Conservation (phyloP, 2,329 filamentous ascomycete species). For the Colletotrichum destructivum region DNA sequence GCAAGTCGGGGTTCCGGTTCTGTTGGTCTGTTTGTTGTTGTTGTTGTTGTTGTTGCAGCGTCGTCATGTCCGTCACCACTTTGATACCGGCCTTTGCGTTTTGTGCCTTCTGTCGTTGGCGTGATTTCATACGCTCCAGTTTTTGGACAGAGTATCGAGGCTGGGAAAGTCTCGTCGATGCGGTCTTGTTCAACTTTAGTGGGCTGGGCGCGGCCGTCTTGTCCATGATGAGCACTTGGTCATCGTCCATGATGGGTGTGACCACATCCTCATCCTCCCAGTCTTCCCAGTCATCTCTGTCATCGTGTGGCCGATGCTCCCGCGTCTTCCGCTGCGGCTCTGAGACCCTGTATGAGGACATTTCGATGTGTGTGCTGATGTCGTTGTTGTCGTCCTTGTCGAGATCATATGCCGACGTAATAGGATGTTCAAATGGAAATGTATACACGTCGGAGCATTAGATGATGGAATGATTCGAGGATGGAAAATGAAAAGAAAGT, state of each 20-base stretch:
- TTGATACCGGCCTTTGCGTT: constrained; percentile 76
- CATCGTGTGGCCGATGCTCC: constrained; percentile 14
- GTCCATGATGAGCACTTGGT: constrained; percentile 52
- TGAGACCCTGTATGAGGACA: constrained; percentile 22
- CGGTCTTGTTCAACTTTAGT: constrained; percentile 30
- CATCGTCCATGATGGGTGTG: constrained; percentile 57
- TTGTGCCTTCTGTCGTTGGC: constrained; percentile 72
- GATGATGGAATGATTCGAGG: neutral
- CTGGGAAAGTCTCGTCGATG: constrained; percentile 36
- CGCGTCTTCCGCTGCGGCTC: constrained; percentile 9
- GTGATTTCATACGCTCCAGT: constrained; percentile 68
- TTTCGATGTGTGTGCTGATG: neutral
- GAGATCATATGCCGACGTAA: neutral
- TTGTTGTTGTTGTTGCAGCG: constrained; percentile 61
- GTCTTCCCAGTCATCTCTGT: constrained; percentile 66
- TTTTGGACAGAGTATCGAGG: constrained; percentile 56
- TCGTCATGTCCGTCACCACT: constrained; percentile 78
- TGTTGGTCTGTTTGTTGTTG: constrained; percentile 55
- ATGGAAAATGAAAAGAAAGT: neutral
- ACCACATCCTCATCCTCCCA: constrained; percentile 66
- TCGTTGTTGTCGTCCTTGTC: neutral
- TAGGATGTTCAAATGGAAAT: neutral
- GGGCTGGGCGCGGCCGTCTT: constrained; percentile 37
- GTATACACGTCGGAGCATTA: neutral
- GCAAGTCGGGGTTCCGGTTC: constrained; percentile 47